A percentile compares a stretch with the other conserved stretches of the same genome.
phyloP scores from a whole-genome alignment of 805 yeast genomes.

The Starmerella riodocensis region DNA sequence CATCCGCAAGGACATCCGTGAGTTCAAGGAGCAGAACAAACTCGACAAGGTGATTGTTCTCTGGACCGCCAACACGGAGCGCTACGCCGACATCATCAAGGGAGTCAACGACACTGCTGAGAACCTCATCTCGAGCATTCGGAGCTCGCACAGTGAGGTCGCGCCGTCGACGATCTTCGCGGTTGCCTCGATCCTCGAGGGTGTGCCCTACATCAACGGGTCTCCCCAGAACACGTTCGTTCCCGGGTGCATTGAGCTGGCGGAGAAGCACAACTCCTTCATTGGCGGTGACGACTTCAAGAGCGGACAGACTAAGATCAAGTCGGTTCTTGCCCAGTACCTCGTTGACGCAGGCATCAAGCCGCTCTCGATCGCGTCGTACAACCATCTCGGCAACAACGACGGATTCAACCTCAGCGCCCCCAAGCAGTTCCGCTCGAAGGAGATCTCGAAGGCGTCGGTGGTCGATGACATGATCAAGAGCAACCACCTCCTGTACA shows the following conservation, averaged over 20 bases:
- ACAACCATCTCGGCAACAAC: slow-evolving; percentile 91
- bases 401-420: slow-evolving; percentile 89
- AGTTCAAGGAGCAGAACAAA: slow-evolving; percentile 55
- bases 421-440: slow-evolving; percentile 85
- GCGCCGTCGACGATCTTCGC: slow-evolving; percentile 93
- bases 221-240: slow-evolving; percentile 97
- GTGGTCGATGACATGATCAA: slow-evolving; percentile 92
- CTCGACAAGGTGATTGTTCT: slow-evolving; percentile 80
- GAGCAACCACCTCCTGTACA: slow-evolving; percentile 72
- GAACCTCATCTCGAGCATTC: slow-evolving; percentile 59
- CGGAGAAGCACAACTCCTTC: slow-evolving; percentile 59
- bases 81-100: slow-evolving; percentile 61
- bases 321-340: slow-evolving; percentile 92
- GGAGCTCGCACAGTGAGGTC: slow-evolving; percentile 66
- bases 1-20: slow-evolving; percentile 69
- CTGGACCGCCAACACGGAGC: slow-evolving; percentile 97
- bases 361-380: slow-evolving; percentile 87
- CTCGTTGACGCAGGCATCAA: slow-evolving; percentile 95
- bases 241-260: slow-evolving; percentile 84
- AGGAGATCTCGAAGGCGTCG: slow-evolving; percentile 84
- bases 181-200: slow-evolving; percentile 80
- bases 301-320: slow-evolving; percentile 89
- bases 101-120: slow-evolving; percentile 86
- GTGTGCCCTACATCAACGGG: slow-evolving; percentile 83
- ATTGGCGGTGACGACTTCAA: slow-evolving; percentile 97